Evolutionary conservation across 148 eudicot genomes (phyloP), one percentile per base, ranked within the genome.

Genomic region (Vaccinium macrocarpon): DNA sequence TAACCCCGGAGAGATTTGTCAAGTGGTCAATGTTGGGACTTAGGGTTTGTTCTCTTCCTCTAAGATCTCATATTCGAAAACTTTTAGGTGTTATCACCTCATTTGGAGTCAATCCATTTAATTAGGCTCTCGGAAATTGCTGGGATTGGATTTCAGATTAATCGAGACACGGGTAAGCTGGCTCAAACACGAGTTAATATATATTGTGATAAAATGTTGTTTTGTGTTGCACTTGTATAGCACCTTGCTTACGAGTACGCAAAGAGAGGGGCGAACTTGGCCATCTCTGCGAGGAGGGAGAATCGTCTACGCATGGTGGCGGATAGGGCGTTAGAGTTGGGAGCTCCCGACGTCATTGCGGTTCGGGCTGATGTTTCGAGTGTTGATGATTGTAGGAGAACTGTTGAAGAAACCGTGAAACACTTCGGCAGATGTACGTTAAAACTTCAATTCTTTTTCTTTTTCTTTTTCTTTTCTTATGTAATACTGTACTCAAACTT

Each of bases 241-340:
- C 89, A 94, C 71, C 77, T 92, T 8, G 97, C 95, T 21, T 92
- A 91, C 57, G 97, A 92, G 87, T 94, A 94, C 59, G 97, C 91
- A 0, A 90, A 82, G 23, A 86, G 91, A 86, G 95, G 97, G 21
- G 95, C 93, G 8, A 77, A 85, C 52, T 80, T 90, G 70, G 91
- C 89, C 35, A 84, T 91, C 6, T 86, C 73, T 3, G 94, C 94
- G 3, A 89, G 94, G 84, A 88, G 92, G 66, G 86, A 85, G 82
- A 81, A 80, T 14, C 84, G 82, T 16, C 90, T 90, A 13, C 80
- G 53, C 0, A 81, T 76, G 72, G 92, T 92, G 0, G 91, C 92
- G 2, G 87, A 82, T 2, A 81, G 38, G 35, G 90, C 90, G 0
- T 80, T 70, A 0, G 72, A 84, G 46, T 82, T 93, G 0, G 95